Conservation (phyloP, 441 rosid species). For the Arabidopsis hybrid region DNA sequence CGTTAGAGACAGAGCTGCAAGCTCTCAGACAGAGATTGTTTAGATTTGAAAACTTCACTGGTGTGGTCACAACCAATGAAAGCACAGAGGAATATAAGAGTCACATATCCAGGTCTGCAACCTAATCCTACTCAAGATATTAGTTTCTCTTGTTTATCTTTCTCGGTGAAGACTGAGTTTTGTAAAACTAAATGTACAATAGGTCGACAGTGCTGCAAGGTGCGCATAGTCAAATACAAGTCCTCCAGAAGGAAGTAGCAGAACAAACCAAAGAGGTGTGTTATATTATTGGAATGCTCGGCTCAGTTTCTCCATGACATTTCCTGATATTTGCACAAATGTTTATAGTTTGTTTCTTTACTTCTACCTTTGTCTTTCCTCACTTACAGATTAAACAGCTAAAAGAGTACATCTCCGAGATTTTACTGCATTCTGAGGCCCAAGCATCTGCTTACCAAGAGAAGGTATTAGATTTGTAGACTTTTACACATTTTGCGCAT, state of each 20-base stretch:
- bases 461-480: slow-evolving; percentile 61
- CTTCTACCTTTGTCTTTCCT: slow-evolving; percentile 37
- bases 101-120: slow-evolving; percentile 57
- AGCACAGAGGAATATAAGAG: slow-evolving; percentile 50
- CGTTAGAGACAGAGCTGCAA: slow-evolving; percentile 81
- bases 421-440: slow-evolving; percentile 91
- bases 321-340: background rate
- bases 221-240: slow-evolving; percentile 54
- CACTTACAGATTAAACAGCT: slow-evolving; percentile 69
- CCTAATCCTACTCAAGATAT: slow-evolving; percentile 34
- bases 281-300: slow-evolving; percentile 27
- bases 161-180: slow-evolving; percentile 31
- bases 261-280: slow-evolving; percentile 78
- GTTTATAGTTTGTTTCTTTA: slow-evolving; percentile 3
- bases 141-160: slow-evolving; percentile 32
- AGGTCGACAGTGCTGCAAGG: slow-evolving; percentile 61
- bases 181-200: slow-evolving; percentile 51
- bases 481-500: background rate
- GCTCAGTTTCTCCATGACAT: slow-evolving; percentile 3
- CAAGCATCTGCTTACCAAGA: slow-evolving; percentile 88
- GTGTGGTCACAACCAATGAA: slow-evolving; percentile 50
- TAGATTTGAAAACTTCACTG: slow-evolving; percentile 67
- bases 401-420: slow-evolving; percentile 83
- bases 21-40: slow-evolving; percentile 71
- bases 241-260: slow-evolving; percentile 65